Base-by-base conservation (phyloP, 1,284 basidiomycete genomes). In the Leccinum subspadiceum region DNA sequence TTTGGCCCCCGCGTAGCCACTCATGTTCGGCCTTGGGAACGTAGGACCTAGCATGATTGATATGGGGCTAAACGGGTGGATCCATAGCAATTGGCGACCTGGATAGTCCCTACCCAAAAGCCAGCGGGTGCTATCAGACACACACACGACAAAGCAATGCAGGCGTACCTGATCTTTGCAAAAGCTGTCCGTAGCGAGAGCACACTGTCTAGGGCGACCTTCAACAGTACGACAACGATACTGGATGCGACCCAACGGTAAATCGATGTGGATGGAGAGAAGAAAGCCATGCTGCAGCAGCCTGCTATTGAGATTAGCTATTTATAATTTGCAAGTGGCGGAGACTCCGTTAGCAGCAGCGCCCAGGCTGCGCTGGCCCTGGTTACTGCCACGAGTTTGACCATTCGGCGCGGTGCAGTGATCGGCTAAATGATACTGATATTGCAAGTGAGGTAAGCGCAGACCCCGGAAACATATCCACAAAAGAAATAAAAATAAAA, bases 11-110 rank as follows among this genome's bases (percentile, higher is more conserved):
- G 24, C 24, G 24, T 0, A 24, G 24, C 24, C 24, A 0, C 24
- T 24, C 24, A 24, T 24, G 24, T 24, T 24, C 24, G 24, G 24
- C 24, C 24, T 24, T 24, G 24, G 24, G 24, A 24, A 24, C 0
- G 24, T 24, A 24, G 24, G 24, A 24, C 24, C 24, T 24, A 24
- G 24, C 24, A 24, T 24, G 24, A 24, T 24, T 24, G 24, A 24
- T 24, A 24, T 24, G 24, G 24, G 26, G 1, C 68, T 62, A 33
- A 76, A 74, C 0, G 79, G 78, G 39, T 71, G 63, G 5, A 78
- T 5, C 74, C 75, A 76, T 61, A 71, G 8, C 2, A 53, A 1
- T 33, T 35, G 5, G 4, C 62, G 56, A 0, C 72, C 72, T 12
- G 72, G 72, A 54, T 2, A 67, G 52, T 58, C 50, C 44, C 72